Percentiles rank a stretch among this genome's conserved stretches.
Evolutionary conservation across 2,329 filamentous ascomycete species (phyloP).

Genomic region (Fusarium hainanense): DNA sequence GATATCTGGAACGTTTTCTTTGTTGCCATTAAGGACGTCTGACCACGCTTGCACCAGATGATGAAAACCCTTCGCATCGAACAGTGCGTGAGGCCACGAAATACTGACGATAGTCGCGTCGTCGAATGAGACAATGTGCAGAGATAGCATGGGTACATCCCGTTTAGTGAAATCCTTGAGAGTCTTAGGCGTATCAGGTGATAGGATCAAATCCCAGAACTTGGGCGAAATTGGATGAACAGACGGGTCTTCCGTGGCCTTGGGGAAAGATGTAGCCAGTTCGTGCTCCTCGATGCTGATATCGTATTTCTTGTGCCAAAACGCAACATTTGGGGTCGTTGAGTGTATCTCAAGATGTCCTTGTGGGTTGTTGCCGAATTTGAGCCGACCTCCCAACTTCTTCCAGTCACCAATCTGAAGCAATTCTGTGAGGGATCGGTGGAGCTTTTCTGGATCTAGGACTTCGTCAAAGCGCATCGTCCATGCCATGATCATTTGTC

Average conservation of each 20-base stretch:
- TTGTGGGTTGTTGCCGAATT: fast-evolving
- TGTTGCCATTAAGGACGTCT: fast-evolving
- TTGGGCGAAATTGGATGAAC: neutral
- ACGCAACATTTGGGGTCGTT: neutral
- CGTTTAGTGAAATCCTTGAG: neutral
- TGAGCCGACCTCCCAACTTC: neutral
- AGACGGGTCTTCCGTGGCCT: neutral
- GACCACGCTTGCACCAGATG: neutral
- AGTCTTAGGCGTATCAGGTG: fast-evolving
- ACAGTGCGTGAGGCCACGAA: neutral
- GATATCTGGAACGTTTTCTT: neutral
- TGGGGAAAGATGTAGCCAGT: fast-evolving
- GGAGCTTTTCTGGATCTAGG: neutral
- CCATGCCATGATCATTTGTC: neutral
- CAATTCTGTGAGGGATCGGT: neutral
- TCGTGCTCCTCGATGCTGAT: neutral
- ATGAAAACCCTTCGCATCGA: neutral
- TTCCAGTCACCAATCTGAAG: neutral
- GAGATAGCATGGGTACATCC: neutral
- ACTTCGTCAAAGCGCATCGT: neutral
- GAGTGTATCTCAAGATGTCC: neutral
- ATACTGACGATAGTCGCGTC: neutral
- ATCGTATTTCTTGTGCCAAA: neutral
- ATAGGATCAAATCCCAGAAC: neutral
- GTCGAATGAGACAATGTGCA: neutral